Percentiles rank a stretch among this genome's conserved stretches.
Conservation (phyloP, 2,329 filamentous ascomycete species). For the Talaromyces amestolkiae region DNA sequence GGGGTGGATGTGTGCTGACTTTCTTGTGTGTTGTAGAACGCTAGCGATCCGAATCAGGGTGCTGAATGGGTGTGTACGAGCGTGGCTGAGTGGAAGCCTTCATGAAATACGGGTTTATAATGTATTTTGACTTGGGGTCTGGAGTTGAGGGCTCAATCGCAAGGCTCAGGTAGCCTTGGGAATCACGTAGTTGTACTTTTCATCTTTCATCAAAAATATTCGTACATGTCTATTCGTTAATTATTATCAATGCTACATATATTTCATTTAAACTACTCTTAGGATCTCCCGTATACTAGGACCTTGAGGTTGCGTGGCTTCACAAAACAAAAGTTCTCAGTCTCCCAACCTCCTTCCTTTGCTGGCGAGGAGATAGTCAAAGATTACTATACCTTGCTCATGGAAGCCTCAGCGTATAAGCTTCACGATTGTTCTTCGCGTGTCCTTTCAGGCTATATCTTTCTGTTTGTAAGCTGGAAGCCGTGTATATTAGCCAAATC, state of each 20-base stretch:
- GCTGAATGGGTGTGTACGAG: constrained; percentile 18
- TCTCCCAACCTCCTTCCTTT: not conserved
- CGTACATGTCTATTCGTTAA: not conserved
- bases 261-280: not conserved
- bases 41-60: not conserved
- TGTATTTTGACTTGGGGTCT: not conserved
- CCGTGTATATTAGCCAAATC: too few relatives aligned
- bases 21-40: not conserved
- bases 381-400: constrained; percentile 26
- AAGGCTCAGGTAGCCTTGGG: not conserved
- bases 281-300: not conserved
- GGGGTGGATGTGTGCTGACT: not conserved
- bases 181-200: not conserved
- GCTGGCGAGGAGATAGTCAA: not conserved
- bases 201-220: not conserved
- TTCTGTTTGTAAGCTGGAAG: too few relatives aligned
- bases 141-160: not conserved
- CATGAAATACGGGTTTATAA: not conserved
- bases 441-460: too few relatives aligned
- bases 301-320: not conserved
- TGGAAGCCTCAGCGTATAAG: too few relatives aligned
- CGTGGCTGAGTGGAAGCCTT: constrained; percentile 15
- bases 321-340: constrained; percentile 13
- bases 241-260: not conserved
- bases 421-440: too few relatives aligned